These are phyloP conservation scores for Candida saitoana DNA, from an alignment of 805 yeast genomes.

Conservation along the genomic window DNA sequence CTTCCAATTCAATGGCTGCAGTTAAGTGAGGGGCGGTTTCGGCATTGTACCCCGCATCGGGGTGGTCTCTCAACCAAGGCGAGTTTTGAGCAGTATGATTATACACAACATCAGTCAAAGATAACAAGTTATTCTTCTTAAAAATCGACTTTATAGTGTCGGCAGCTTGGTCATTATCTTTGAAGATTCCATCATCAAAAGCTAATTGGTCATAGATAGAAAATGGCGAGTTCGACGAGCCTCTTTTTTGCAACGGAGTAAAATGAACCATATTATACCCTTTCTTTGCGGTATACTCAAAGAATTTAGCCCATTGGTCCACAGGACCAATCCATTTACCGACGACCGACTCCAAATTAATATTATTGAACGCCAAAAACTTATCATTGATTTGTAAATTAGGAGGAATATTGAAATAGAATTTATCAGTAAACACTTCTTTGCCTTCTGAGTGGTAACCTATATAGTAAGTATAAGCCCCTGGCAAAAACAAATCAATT, in stretches of 20 bases:
- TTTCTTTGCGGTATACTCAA: conserved; percentile 58
- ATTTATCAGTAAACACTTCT: conserved; percentile 47
- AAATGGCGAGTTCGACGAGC: conserved; percentile 89
- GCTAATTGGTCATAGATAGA: conserved; percentile 81
- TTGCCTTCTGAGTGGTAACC: conserved; percentile 43
- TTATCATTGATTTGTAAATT: conserved; percentile 53
- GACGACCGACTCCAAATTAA: conserved; percentile 78
- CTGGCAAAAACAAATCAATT: conserved; percentile 65
- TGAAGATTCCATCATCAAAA: conserved; percentile 68
- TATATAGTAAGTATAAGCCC: conserved; percentile 73
- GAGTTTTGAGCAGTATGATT: conserved; percentile 95
- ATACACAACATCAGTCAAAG: conserved; percentile 89
- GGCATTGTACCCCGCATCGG: conserved; percentile 84
- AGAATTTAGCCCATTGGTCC: conserved; percentile 62
- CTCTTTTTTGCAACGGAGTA: conserved; percentile 88
- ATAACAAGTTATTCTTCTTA: conserved; percentile 54
- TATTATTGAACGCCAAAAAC: conserved; percentile 67
- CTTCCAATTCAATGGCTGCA: conserved; percentile 83
- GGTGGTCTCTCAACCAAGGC: conserved; percentile 76
- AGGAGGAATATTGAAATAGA: conserved; percentile 79
- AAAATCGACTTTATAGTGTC: conserved; percentile 48
- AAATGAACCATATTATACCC: conserved; percentile 96
- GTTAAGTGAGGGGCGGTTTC: conserved; percentile 85
- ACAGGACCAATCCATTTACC: conserved; percentile 87
- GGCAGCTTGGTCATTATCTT: conserved; percentile 49